phyloP scores from a whole-genome alignment of 2,329 filamentous ascomycete species.

The Plenodomus lindquistii region DNA sequence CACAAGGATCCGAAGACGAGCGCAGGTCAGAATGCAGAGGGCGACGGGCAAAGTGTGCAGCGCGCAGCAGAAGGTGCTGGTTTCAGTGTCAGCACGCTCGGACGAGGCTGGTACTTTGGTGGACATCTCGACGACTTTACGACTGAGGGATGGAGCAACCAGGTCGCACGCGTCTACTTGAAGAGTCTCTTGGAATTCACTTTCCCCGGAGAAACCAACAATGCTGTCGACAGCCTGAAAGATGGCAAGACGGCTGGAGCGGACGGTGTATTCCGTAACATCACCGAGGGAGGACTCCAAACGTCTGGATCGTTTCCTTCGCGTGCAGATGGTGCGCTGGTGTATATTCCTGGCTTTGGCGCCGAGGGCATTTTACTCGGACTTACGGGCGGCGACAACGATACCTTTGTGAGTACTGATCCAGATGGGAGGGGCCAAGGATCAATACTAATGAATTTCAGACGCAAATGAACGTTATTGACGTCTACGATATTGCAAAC shows the following conservation, averaged over 20 bases:
- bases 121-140: constrained; percentile 71
- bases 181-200: constrained; percentile 77
- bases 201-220: constrained; percentile 70
- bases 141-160: constrained; percentile 69
- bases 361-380: constrained; percentile 75
- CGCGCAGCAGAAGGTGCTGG: constrained; percentile 75
- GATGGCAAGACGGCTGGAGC: constrained; percentile 60
- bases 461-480: constrained; percentile 71
- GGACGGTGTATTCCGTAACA: constrained; percentile 71
- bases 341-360: constrained; percentile 78
- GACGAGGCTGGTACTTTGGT: constrained; percentile 77
- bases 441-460: constrained; percentile 25
- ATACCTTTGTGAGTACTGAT: constrained; percentile 61
- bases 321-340: constrained; percentile 71
- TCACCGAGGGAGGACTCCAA: constrained; percentile 72
- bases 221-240: constrained; percentile 61
- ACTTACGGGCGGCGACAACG: constrained; percentile 72
- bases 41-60: constrained; percentile 61
- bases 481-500: constrained; percentile 77
- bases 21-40: constrained; percentile 64
- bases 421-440: neutral
- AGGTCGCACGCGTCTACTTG: constrained; percentile 67
- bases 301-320: constrained; percentile 69
- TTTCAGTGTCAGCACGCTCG: constrained; percentile 69
- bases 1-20: constrained; percentile 65